phyloP scores from a whole-genome alignment of 441 rosid species.

The Biscutella laevigata region DNA sequence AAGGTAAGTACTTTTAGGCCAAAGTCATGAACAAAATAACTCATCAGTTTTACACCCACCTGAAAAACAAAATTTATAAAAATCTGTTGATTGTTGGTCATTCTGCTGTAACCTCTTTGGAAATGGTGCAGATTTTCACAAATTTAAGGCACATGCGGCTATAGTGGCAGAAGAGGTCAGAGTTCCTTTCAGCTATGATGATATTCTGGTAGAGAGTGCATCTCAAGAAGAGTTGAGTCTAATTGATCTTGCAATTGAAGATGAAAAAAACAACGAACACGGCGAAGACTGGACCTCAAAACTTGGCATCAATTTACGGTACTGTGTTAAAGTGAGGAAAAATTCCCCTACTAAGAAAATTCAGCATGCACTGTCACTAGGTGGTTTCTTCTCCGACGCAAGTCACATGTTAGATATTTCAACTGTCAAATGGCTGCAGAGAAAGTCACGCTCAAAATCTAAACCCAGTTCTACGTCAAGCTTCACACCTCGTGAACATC shows the following conservation, averaged over 20 bases:
- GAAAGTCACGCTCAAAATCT: conserved; percentile 66
- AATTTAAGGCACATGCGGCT: conserved; percentile 80
- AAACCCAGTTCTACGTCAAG: conserved; percentile 31
- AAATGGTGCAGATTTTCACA: conserved; percentile 69
- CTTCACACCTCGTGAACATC: conserved; percentile 27
- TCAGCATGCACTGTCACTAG: conserved; percentile 67
- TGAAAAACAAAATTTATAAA: background rate
- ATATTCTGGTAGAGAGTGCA: conserved; percentile 53
- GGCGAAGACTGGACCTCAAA: conserved; percentile 87
- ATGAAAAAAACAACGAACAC: conserved; percentile 43
- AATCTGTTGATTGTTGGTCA: conserved; percentile 3
- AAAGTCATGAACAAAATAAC: background rate
- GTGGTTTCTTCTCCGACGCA: conserved; percentile 52
- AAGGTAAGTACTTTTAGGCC: conserved; percentile 44
- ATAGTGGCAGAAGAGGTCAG: conserved; percentile 67
- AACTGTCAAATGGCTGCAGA: conserved; percentile 58
- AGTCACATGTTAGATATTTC: conserved; percentile 36
- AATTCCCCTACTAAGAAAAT: conserved; percentile 55
- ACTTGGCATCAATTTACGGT: conserved; percentile 70
- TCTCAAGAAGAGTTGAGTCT: conserved; percentile 60
- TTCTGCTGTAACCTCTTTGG: conserved; percentile 14
- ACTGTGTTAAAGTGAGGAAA: conserved; percentile 71
- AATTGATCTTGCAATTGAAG: conserved; percentile 79
- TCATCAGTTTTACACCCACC: background rate
- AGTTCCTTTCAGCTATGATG: conserved; percentile 51